Conservation (phyloP, 768 basidiomycete species). For the Asterophora lycoperdoides region DNA sequence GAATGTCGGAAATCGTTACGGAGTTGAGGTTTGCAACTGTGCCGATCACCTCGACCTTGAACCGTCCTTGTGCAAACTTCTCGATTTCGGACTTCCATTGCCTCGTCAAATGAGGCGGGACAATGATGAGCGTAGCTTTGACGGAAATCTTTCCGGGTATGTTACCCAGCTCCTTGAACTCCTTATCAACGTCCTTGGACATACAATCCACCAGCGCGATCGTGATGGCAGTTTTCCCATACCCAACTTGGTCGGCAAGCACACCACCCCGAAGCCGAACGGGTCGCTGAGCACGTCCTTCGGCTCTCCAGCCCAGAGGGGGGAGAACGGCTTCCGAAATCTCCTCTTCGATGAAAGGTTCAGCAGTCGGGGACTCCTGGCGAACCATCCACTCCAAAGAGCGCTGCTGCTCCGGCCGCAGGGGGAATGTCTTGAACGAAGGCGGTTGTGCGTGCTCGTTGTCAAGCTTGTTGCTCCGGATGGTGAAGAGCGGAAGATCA, state of each 20-base stretch:
- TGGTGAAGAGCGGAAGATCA: constrained; percentile 57
- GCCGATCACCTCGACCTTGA: constrained; percentile 63
- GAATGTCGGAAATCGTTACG: constrained; percentile 66
- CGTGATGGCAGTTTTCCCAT: constrained; percentile 95
- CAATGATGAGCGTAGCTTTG: constrained; percentile 78
- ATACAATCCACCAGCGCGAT: constrained; percentile 83
- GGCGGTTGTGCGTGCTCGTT: constrained; percentile 71
- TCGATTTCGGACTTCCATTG: constrained; percentile 87
- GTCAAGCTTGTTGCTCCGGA: constrained; percentile 75
- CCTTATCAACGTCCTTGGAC: constrained; percentile 48
- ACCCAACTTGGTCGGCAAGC: constrained; percentile 93
- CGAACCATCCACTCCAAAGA: constrained; percentile 91
- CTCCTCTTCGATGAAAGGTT: constrained; percentile 89
- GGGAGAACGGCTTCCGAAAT: constrained; percentile 86
- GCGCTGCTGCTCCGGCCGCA: constrained; percentile 84
- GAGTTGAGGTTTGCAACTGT: constrained; percentile 69
- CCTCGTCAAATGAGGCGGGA: constrained; percentile 84
- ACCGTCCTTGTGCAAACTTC: constrained; percentile 69
- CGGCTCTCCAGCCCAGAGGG: constrained; percentile 90
- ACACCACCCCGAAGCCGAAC: constrained; percentile 82
- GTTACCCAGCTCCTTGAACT: constrained; percentile 48
- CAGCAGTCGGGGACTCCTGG: constrained; percentile 61
- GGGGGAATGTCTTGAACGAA: constrained; percentile 57
- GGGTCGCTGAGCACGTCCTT: constrained; percentile 79
- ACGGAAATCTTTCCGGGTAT: constrained; percentile 66